Evolutionary conservation across 2,329 filamentous ascomycete genomes (phyloP).

Genomic region (Colletotrichum tamarilloi): DNA sequence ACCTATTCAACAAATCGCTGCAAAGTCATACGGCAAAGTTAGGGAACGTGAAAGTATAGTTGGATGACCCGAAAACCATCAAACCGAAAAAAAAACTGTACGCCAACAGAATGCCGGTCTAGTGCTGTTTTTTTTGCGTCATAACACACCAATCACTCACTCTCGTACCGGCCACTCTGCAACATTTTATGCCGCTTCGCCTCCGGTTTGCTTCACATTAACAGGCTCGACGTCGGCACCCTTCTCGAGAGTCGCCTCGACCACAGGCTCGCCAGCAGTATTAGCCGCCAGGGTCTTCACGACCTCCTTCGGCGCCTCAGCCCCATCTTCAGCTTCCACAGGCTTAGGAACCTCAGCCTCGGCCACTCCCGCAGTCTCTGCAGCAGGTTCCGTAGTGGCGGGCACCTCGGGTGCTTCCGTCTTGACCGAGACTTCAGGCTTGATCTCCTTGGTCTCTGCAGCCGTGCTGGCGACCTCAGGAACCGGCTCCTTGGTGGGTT

Average conservation of each 20-base stretch:
- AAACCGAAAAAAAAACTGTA: constrained; percentile 9
- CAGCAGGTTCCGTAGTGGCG: background rate
- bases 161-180: constrained; percentile 1
- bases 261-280: constrained; percentile 56
- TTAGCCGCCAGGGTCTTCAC: constrained; percentile 53
- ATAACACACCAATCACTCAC: constrained; percentile 22
- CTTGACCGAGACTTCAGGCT: constrained; percentile 11
- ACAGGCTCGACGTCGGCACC: constrained; percentile 49
- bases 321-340: constrained; percentile 24
- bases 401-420: background rate
- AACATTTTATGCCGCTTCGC: constrained; percentile 26
- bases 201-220: constrained; percentile 45
- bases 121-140: constrained; percentile 27
- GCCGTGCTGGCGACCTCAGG: background rate
- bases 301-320: constrained; percentile 30
- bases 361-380: constrained; percentile 8
- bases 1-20: constrained; percentile 34
- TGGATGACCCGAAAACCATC: constrained; percentile 29
- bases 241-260: constrained; percentile 50
- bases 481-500: constrained; percentile 9
- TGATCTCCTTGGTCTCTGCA: constrained; percentile 17
- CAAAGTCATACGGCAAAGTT: constrained; percentile 21
- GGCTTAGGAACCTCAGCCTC: constrained; percentile 20
- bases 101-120: constrained; percentile 26
- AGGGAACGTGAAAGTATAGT: constrained; percentile 30